phyloP scores from a whole-genome alignment of 345 rosid species.

The Eutrema japonicum region DNA sequence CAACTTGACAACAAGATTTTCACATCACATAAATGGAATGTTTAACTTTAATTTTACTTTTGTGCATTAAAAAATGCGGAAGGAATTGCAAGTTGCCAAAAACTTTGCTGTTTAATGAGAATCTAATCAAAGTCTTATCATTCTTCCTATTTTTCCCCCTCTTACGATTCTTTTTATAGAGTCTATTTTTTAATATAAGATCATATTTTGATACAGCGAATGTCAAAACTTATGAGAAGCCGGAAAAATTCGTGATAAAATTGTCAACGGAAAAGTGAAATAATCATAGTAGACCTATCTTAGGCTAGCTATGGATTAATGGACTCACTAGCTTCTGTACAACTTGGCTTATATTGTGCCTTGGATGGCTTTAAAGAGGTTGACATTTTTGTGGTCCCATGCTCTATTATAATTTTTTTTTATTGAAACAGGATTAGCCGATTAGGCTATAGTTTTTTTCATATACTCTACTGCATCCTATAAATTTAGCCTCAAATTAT shows the following conservation, averaged over 20 bases:
- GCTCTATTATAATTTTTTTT: background rate
- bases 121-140: constrained; percentile 32
- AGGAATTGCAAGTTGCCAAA: constrained; percentile 32
- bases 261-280: constrained; percentile 36
- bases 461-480: constrained; percentile 3
- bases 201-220: constrained; percentile 15
- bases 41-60: constrained; percentile 26
- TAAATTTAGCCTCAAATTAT: background rate
- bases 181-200: background rate
- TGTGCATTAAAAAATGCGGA: constrained; percentile 30
- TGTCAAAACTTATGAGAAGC: constrained; percentile 33
- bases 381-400: constrained; percentile 38
- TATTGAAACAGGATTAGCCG: constrained; percentile 2
- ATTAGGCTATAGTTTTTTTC: constrained; percentile 7
- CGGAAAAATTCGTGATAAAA: background rate
- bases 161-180: background rate
- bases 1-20: constrained; percentile 35
- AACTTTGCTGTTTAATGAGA: constrained; percentile 28
- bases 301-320: constrained; percentile 25
- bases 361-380: constrained; percentile 26
- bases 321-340: constrained; percentile 33
- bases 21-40: constrained; percentile 39
- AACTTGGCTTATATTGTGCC: constrained; percentile 38
- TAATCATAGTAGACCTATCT: constrained; percentile 17
- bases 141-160: constrained; percentile 13